Percentiles rank a stretch among this genome's conserved stretches.
phyloP scores from a whole-genome alignment of 768 basidiomycete genomes.

The Agaricus bisporus region DNA sequence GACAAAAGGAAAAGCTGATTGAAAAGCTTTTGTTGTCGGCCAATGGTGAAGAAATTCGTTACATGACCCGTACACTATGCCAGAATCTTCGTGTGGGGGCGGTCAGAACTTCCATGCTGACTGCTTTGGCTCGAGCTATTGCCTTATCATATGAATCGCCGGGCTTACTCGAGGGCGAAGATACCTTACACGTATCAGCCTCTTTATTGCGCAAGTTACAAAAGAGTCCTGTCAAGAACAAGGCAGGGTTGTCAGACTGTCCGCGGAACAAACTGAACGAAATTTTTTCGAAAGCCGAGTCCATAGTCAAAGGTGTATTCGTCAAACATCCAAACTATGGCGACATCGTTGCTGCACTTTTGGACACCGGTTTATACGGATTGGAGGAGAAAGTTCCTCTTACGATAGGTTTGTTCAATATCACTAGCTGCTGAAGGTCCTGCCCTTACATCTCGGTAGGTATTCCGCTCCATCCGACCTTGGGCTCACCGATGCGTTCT shows the following conservation, averaged over 20 bases:
- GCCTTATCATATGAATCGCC: constrained; percentile 47
- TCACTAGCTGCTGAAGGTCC: neutral
- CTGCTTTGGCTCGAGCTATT: constrained; percentile 73
- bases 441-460: constrained; percentile 32
- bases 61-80: constrained; percentile 67
- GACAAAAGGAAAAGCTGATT: constrained; percentile 71
- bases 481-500: constrained; percentile 83
- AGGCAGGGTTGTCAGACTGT: constrained; percentile 19
- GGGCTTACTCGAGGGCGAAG: constrained; percentile 8
- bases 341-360: constrained; percentile 55
- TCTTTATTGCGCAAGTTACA: constrained; percentile 23
- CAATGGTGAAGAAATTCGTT: constrained; percentile 83
- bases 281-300: constrained; percentile 54
- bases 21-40: constrained; percentile 81
- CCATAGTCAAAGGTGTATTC: constrained; percentile 63
- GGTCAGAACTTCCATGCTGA: constrained; percentile 75
- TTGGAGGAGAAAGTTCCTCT: constrained; percentile 58
- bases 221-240: constrained; percentile 14
- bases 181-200: constrained; percentile 20
- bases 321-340: constrained; percentile 75
- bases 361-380: constrained; percentile 54
- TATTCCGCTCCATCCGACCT: constrained; percentile 77
- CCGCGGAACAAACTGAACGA: constrained; percentile 29
- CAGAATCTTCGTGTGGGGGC: constrained; percentile 85
- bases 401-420: constrained; percentile 53